Base-by-base conservation (phyloP, 2,329 filamentous ascomycete species). In the Elsinoe arachidis region DNA sequence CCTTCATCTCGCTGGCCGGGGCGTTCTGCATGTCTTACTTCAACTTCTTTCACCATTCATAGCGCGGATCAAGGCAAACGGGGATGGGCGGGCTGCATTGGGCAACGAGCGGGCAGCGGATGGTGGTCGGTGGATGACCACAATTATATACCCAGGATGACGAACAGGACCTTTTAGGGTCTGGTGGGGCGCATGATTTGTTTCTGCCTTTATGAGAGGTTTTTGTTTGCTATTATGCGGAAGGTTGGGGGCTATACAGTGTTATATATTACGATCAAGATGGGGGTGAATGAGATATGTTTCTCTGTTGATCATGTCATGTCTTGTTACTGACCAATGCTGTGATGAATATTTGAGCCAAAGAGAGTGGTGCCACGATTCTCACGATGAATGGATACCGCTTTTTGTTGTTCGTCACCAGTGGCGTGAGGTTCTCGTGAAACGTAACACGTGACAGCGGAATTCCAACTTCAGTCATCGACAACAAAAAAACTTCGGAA, bases 21-120 rank as follows among this genome's bases (percentile, higher is more conserved):
- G 30, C 33, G 15, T 34, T 34, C 33, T 10, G 26, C 17, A 21
- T 51, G 12, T 34, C 30, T 51, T 34, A 11, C 15, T 39, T 39
- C 37, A 19, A n/a, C 37, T 35, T 35, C 33, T 34, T 35, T 35
- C 46, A 19, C 21, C 46, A 51, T 51, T 51, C 46, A 51, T 51
- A 51, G 46, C 46, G 46, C 46, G 26, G 46, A 35, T 15, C 26
- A 35, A 35, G 11, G 26, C 44, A 26, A 3, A 26, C 19, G 46
- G 46, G 5, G 5, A n/a, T 39, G 37, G 37, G 14, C 14, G 46
- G 46, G 46, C 26, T 34, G 46, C 26, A 34, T 35, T 35, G 30
- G 46, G 46, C 46, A 51, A 51, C 46, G 34, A 34, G 30, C 14
- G 46, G 46, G 26, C 26, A 34, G 46, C 33, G 46, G n/a, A 51